Evolutionary conservation across 768 basidiomycete genomes (phyloP).

Genomic region (Naematelia aurantialba): DNA sequence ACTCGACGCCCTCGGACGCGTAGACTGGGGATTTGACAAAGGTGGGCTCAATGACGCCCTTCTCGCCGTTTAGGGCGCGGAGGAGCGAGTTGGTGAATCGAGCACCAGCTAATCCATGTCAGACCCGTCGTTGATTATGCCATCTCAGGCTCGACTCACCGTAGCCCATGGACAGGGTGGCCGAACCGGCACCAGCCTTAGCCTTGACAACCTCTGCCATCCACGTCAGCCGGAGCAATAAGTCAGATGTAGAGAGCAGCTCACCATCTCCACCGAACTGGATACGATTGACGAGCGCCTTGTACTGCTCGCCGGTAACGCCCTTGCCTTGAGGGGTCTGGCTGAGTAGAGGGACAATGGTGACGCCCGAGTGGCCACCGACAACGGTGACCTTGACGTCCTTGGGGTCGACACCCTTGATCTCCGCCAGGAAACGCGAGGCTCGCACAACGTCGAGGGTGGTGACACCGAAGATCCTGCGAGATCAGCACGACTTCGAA

Average conservation of each 20-base stretch:
- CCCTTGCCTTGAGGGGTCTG: slow-evolving; percentile 68
- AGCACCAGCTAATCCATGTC: slow-evolving; percentile 60
- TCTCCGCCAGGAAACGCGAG: slow-evolving; percentile 89
- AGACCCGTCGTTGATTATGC: slow-evolving; percentile 56
- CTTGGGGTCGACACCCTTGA: slow-evolving; percentile 56
- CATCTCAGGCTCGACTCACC: slow-evolving; percentile 85
- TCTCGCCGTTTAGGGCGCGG: slow-evolving; percentile 79
- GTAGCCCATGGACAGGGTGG: slow-evolving; percentile 72
- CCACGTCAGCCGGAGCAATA: not conserved
- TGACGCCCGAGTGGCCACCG: slow-evolving; percentile 95
- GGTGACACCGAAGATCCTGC: slow-evolving; percentile 92
- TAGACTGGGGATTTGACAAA: slow-evolving; percentile 69
- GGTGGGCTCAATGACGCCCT: slow-evolving; percentile 75
- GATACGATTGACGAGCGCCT: slow-evolving; percentile 80
- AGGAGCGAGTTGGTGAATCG: slow-evolving; percentile 81
- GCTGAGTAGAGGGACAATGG: slow-evolving; percentile 92
- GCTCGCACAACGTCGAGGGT: slow-evolving; percentile 96
- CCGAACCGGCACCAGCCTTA: slow-evolving; percentile 77
- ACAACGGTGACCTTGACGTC: slow-evolving; percentile 73
- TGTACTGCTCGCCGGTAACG: slow-evolving; percentile 63
- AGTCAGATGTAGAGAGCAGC: not conserved
- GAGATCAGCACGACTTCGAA: not conserved
- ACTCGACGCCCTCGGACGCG: slow-evolving; percentile 72
- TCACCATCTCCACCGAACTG: slow-evolving; percentile 97
- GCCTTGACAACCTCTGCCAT: slow-evolving; percentile 81